Conservation (phyloP, 306 rosid genomes). For the Trifolium dubium region DNA sequence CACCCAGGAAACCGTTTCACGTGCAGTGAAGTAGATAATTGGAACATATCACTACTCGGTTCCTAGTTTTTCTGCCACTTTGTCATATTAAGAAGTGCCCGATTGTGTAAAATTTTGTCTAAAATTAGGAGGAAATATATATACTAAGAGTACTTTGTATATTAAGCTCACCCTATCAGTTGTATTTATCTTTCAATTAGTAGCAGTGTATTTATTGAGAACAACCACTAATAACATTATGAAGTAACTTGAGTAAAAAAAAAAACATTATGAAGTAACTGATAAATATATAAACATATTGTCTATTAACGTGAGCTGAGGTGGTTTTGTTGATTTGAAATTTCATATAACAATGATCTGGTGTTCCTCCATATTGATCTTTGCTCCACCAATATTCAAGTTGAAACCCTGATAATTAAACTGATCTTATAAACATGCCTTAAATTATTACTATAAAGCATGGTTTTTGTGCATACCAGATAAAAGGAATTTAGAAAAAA, state of each 20-base stretch:
- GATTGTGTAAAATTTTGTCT: slow-evolving; percentile 16
- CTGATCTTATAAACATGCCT: too few relatives aligned
- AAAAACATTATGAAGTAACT: neutral
- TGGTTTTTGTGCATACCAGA: too few relatives aligned
- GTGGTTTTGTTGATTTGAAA: neutral
- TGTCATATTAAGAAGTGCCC: slow-evolving; percentile 8
- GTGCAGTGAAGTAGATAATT: slow-evolving; percentile 45
- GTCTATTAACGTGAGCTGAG: neutral
- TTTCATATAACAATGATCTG: too few relatives aligned
- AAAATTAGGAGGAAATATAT: slow-evolving; percentile 2
- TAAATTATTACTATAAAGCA: too few relatives aligned
- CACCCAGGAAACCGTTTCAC: slow-evolving; percentile 91
- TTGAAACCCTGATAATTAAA: too few relatives aligned
- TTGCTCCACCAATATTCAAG: too few relatives aligned
- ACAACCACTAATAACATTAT: slow-evolving; percentile 2
- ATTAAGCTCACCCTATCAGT: neutral
- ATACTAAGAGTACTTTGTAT: neutral
- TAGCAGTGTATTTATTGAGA: neutral
- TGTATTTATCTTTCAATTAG: neutral
- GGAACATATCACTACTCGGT: neutral
- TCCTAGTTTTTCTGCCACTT: slow-evolving; percentile 2
- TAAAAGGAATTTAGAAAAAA: too few relatives aligned
- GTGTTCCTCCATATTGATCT: too few relatives aligned
- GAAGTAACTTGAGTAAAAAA: too few relatives aligned
- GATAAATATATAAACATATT: neutral